Evolutionary conservation across 768 basidiomycete species (phyloP), one percentile per base, ranked within the genome.

Genomic region (Amanita exitialis): DNA sequence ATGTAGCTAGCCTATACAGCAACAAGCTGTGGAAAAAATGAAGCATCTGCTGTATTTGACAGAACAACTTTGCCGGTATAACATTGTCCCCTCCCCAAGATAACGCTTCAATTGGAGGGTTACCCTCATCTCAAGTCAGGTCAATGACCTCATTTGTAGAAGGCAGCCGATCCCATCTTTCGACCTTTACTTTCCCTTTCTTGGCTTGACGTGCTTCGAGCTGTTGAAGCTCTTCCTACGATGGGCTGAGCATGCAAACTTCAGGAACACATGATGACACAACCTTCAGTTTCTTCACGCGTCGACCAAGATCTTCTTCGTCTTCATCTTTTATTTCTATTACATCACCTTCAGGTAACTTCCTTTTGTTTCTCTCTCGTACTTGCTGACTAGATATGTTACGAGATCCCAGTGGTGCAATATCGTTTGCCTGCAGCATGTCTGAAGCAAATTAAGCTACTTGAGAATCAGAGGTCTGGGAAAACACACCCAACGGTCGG

Each of bases 401-500:
- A 8, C 21, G 23, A 3, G 49, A 13, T 46, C 35, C 28, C 3
- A 20, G 54, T 3, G 56, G 54, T 30, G 49, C 57, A 32, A 60
- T 56, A 2, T 34, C 57, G 30, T 55, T 57, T 3, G 57, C 59
- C 35, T 54, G 57, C 5, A 60, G 54, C 28, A 58, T 44, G 13
- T 51, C 57, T 60, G 21, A 18, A n/a, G n/a, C n/a, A 21, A 23
- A 27, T 35, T 36, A 37, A 13, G 34, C 3, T 36, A 23, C 27
- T 25, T 38, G 12, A 12, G 8, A 7, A 15, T 47, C 30, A 30
- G 12, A 32, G 12, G 43, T n/a, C 12, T 16, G 37, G 12, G n/a
- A 23, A 3, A 38, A 27, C 56, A 23, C 27, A 64, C 61, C 59
- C 4, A 59, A 39, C 6, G 61, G 53, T 20, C 63, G 52, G 52